Conservation (phyloP, 306 rosid species). For the Corylus avellana region DNA sequence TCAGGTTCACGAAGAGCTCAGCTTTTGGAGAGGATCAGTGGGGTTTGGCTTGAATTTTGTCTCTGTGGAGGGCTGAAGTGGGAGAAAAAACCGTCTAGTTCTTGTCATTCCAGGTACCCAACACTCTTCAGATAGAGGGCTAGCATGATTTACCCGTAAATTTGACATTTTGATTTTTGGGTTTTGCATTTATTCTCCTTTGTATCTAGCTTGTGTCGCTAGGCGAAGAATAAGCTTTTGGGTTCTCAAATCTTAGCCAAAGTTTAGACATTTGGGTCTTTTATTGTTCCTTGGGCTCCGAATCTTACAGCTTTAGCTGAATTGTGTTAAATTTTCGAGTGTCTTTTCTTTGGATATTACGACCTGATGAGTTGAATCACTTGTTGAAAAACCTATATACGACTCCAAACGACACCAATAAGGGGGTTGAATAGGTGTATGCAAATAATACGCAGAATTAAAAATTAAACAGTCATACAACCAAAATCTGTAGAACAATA, state of each 20-base stretch:
- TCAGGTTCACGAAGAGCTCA: conserved; percentile 13
- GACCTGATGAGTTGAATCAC: background rate
- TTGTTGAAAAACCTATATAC: too few relatives aligned
- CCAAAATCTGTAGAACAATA: too few relatives aligned
- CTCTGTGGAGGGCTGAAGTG: conserved; percentile 19
- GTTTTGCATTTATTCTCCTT: background rate
- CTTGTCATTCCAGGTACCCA: conserved; percentile 40
- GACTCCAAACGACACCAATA: too few relatives aligned
- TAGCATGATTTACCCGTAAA: background rate
- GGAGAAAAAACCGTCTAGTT: conserved; percentile 11
- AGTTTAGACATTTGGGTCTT: background rate
- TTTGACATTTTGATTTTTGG: background rate
- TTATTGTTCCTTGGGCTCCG: background rate
- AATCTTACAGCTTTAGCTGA: background rate
- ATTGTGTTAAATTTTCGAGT: background rate
- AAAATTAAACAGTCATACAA: too few relatives aligned
- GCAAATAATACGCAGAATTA: too few relatives aligned
- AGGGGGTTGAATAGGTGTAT: too few relatives aligned
- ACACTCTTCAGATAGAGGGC: background rate
- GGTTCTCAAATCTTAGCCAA: conserved; percentile 17
- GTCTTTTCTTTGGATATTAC: background rate
- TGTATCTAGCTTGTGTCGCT: background rate
- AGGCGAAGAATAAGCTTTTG: conserved; percentile 13
- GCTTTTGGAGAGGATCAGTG: background rate
- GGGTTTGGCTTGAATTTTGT: conserved; percentile 33